Conservation (phyloP, 805 yeast genomes). For the Sugiyamaella smithiae region DNA sequence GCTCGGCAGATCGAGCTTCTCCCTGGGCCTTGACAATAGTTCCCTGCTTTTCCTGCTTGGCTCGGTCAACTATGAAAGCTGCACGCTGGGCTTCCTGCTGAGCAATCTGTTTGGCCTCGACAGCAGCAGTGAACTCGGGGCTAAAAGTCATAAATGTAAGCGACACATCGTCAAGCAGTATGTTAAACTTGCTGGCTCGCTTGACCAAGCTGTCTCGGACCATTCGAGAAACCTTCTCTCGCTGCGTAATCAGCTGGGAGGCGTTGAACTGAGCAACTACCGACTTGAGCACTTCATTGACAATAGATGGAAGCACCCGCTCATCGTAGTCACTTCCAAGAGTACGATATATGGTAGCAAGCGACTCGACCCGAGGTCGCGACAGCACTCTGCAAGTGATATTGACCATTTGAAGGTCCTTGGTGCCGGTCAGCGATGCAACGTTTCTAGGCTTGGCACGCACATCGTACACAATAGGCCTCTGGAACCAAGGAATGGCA, state of each 20-base stretch:
- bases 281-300: slow-evolving; percentile 92
- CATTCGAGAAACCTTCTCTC: slow-evolving; percentile 90
- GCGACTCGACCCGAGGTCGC: slow-evolving; percentile 73
- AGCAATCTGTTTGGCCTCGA: slow-evolving; percentile 98
- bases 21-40: slow-evolving; percentile 96
- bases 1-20: slow-evolving; percentile 96
- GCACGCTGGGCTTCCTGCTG: slow-evolving; percentile 99
- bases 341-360: slow-evolving; percentile 87
- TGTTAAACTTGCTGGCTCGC: slow-evolving; percentile 87
- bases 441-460: slow-evolving; percentile 97
- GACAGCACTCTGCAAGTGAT: slow-evolving; percentile 97
- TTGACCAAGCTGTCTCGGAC: slow-evolving; percentile 88
- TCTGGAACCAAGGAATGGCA: slow-evolving; percentile 90
- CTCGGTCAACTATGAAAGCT: slow-evolving; percentile 94
- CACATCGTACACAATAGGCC: slow-evolving; percentile 88
- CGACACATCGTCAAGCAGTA: slow-evolving; percentile 90
- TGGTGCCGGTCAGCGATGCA: slow-evolving; percentile 94
- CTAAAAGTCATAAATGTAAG: slow-evolving; percentile 95
- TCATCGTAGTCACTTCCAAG: slow-evolving; percentile 95
- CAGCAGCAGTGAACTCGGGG: slow-evolving; percentile 96
- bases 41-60: slow-evolving; percentile 96
- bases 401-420: slow-evolving; percentile 98
- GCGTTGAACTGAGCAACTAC: slow-evolving; percentile 99
- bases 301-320: slow-evolving; percentile 95
- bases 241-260: slow-evolving; percentile 96